Conservation (phyloP, 257 asterid species). For the Oldenlandia corymbosa region DNA sequence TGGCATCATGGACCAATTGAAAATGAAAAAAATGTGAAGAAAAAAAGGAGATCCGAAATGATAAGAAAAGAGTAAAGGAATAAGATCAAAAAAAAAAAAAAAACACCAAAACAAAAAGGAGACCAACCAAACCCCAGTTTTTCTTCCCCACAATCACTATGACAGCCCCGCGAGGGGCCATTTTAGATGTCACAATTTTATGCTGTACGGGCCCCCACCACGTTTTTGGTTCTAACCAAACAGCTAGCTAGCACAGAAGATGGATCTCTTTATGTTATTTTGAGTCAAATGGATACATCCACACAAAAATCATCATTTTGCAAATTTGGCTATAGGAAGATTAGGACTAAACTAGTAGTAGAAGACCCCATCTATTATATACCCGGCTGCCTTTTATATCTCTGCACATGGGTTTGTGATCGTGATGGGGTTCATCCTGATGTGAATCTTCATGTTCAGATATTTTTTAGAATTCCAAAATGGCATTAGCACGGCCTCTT, state of each 20-base stretch:
- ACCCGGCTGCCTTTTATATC: conserved; percentile 2
- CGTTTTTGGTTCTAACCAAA: conserved; percentile 18
- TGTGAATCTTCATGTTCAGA: not conserved
- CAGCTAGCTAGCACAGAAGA: conserved; percentile 25
- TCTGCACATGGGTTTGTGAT: not conserved
- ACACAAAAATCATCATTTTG: conserved; percentile 9
- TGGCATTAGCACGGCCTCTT: conserved; percentile 5
- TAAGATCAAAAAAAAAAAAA: too few species aligned
- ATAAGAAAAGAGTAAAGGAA: conserved; percentile 12
- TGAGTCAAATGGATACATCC: conserved; percentile 17
- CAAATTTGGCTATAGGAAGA: conserved; percentile 1
- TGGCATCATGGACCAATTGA: conserved; percentile 24
- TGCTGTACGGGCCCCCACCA: conserved; percentile 36
- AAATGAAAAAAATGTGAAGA: conserved; percentile 16
- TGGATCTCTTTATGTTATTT: conserved; percentile 19
- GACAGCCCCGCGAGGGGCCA: conserved; percentile 13
- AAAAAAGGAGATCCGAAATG: conserved; percentile 18
- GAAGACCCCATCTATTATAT: not conserved
- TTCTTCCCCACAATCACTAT: conserved; percentile 5
- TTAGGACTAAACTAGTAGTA: not conserved
- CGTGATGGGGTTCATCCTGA: not conserved
- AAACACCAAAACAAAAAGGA: conserved; percentile 9
- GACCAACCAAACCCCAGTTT: conserved; percentile 23
- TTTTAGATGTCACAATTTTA: conserved; percentile 18
- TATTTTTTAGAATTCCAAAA: not conserved